Evolutionary conservation across 2,329 filamentous ascomycete species (phyloP).

Genomic region (Paradendryphiella salina): DNA sequence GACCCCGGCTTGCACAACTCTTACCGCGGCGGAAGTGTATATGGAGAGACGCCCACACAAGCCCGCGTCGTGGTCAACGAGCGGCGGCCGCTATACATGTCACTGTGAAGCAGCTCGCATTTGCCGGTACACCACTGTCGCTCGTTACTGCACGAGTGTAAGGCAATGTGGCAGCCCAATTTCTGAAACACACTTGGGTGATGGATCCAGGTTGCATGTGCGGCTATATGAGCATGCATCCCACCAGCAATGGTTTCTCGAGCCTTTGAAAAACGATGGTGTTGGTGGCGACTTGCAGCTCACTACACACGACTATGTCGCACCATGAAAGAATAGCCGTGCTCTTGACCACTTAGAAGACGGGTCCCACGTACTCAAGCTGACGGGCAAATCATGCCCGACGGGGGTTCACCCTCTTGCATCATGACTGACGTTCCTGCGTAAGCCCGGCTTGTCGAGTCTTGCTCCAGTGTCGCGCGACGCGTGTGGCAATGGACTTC

Average conservation of each 20-base stretch:
- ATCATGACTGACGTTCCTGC: constrained; percentile 39
- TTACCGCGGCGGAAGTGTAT: constrained; percentile 17
- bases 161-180: constrained; percentile 12
- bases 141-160: background rate
- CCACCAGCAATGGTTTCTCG: constrained; percentile 26
- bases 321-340: constrained; percentile 39
- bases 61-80: constrained; percentile 7
- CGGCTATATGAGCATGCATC: constrained; percentile 21
- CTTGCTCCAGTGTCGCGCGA: constrained; percentile 23
- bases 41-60: constrained; percentile 11
- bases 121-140: constrained; percentile 9
- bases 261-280: constrained; percentile 24
- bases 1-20: constrained; percentile 34
- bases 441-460: constrained; percentile 27
- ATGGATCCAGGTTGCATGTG: constrained; percentile 17
- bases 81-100: constrained; percentile 23
- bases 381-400: constrained; percentile 40
- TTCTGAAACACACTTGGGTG: constrained; percentile 34
- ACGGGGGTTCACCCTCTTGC: constrained; percentile 25
- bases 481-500: constrained; percentile 19
- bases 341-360: constrained; percentile 30
- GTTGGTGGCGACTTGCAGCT: constrained; percentile 32
- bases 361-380: constrained; percentile 25
- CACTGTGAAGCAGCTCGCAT: constrained; percentile 12
- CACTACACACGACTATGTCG: constrained; percentile 31